phyloP scores from a whole-genome alignment of 2,329 filamentous ascomycete species.

The Ceratocystis papillata region DNA sequence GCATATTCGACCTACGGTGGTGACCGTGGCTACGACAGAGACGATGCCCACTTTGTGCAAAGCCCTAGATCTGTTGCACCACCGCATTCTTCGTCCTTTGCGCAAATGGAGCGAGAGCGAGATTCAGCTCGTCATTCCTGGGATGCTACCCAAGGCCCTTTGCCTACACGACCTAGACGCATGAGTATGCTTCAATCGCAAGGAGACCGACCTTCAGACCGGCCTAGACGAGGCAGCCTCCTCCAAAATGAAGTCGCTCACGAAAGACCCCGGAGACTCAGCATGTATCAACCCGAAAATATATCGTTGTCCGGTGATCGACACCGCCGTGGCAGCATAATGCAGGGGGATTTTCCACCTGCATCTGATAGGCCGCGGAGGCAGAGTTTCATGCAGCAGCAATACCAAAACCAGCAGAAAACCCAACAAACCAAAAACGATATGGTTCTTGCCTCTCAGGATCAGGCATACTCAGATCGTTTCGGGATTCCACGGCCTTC shows the following conservation, averaged over 20 bases:
- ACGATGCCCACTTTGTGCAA: conserved; percentile 2
- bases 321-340: conserved; percentile 8
- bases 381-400: conserved; percentile 15
- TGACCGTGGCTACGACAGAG: conserved; percentile 7
- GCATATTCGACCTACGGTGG: conserved; percentile 12
- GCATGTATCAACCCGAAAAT: conserved; percentile 4
- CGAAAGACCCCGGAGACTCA: conserved; percentile 15
- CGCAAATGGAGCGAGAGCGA: conserved; percentile 12
- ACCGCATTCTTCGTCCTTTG: conserved; percentile 6
- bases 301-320: neutral
- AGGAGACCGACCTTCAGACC: neutral
- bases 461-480: neutral
- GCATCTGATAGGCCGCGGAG: neutral
- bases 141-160: conserved; percentile 10
- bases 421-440: conserved; percentile 14
- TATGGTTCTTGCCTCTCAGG: neutral
- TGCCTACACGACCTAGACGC: neutral
- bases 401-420: conserved; percentile 16
- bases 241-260: conserved; percentile 13
- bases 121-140: conserved; percentile 13
- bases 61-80: conserved; percentile 10
- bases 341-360: conserved; percentile 7
- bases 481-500: conserved; percentile 16
- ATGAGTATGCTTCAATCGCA: conserved; percentile 11
- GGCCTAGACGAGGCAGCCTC: conserved; percentile 14